Base-by-base conservation (phyloP, 2,329 filamentous ascomycete species). In the Corinectria fuckeliana region DNA sequence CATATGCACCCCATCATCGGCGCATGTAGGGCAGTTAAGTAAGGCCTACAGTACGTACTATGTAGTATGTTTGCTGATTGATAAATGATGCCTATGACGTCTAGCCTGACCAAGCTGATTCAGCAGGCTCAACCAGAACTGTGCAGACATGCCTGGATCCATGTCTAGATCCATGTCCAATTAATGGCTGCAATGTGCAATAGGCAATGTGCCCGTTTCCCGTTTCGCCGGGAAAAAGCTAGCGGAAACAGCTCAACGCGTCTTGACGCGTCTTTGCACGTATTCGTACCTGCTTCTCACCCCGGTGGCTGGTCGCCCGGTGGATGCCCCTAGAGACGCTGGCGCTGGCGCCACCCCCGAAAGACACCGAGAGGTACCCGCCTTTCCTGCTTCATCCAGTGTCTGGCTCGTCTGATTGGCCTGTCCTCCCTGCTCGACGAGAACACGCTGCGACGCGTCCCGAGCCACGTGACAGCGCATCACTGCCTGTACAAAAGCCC, bases 401-500 rank as follows among this genome's bases (percentile, higher is more conserved):
- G 49, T 48, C 55, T 58, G 45, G 53, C 50, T 26, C 61, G 45
- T 59, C 66, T 66, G 68, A 70, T 65, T 69, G 72, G 62, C 55
- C 66, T 64, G 64, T 62, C 57, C 28, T 53, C 50, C 63, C 65
- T 61, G 60, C 51, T 59, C 64, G 65, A 53, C 58, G 28, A 66
- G 65, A 67, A 70, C 71, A 72, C 72, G 68, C 64, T 64, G 68
- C 64, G 70, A 76, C 75, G 75, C 75, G 75, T 75, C 66, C 28
- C 30, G 32, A 44, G 58, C 59, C 76, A 78, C 76, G 76, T 78
- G 76, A 78, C 67, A 67, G 64, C 74, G 71, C 69, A 71, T 71
- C 66, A 58, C 63, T 58, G 55, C 62, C 68, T 70, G 63, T 76
- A 78, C 75, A 78, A 78, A 78, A 78, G 69, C 69, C 68, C 69